phyloP scores from a whole-genome alignment of 768 basidiomycete genomes.

The Lyophyllum atratum region DNA sequence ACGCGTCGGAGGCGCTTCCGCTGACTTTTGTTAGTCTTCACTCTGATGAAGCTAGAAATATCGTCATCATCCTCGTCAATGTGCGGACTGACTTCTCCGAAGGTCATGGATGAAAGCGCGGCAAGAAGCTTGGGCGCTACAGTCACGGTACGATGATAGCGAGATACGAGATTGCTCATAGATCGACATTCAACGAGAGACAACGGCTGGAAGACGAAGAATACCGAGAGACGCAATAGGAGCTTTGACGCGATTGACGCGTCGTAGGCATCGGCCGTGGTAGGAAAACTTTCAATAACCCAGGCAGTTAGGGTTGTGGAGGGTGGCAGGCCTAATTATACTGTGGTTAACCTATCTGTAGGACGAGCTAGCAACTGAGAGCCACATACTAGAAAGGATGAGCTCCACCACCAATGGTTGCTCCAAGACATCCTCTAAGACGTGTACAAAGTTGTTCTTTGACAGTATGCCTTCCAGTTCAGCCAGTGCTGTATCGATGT shows the following conservation, averaged over 20 bases:
- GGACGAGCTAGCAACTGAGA: constrained; percentile 4
- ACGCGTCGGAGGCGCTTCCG: neutral
- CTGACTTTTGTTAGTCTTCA: neutral
- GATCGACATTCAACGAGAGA: neutral
- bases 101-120: neutral
- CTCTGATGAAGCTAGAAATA: neutral
- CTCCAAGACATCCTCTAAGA: constrained; percentile 24
- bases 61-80: neutral
- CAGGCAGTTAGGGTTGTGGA: constrained; percentile 18
- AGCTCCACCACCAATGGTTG: constrained; percentile 24
- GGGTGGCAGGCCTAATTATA: constrained; percentile 13
- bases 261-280: constrained; percentile 1
- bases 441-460: constrained; percentile 17
- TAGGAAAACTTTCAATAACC: constrained; percentile 36
- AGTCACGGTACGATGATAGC: constrained; percentile 7
- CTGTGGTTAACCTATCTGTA: neutral
- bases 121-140: constrained; percentile 11
- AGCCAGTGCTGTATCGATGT: constrained; percentile 19
- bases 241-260: constrained; percentile 13
- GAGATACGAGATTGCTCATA: neutral
- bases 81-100: neutral
- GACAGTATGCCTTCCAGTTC: constrained; percentile 25
- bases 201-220: constrained; percentile 6
- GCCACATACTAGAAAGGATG: constrained; percentile 24
- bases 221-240: constrained; percentile 4